Percentiles rank a stretch among this genome's conserved stretches.
Conservation (phyloP, 2,329 filamentous ascomycete species). For the Teratosphaeria nubilosa region DNA sequence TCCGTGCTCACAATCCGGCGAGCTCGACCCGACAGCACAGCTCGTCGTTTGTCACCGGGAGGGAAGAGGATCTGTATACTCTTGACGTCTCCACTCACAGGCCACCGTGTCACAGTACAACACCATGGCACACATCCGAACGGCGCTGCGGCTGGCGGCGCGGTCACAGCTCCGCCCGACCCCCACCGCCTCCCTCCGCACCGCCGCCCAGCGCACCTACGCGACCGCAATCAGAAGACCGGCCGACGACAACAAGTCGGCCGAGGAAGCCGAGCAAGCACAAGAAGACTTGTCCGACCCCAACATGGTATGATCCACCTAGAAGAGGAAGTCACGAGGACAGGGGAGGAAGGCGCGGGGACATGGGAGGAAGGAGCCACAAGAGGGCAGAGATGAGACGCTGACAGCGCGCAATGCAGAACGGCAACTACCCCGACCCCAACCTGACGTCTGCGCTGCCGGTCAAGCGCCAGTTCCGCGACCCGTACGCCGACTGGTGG, state of each 20-base stretch:
- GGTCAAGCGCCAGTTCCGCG: slow-evolving; percentile 83
- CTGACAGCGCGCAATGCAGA: slow-evolving; percentile 40
- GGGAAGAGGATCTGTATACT: not conserved
- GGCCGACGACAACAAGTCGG: slow-evolving; percentile 14
- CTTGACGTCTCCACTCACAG: not conserved
- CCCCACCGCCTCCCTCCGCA: slow-evolving; percentile 14
- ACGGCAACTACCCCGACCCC: slow-evolving; percentile 75
- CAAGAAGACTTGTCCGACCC: slow-evolving; percentile 21
- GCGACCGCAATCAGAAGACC: slow-evolving; percentile 8
- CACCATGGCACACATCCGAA: slow-evolving; percentile 19
- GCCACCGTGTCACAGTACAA: not conserved
- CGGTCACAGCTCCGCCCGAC: slow-evolving; percentile 13
- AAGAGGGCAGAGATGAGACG: not conserved
- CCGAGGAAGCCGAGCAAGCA: slow-evolving; percentile 17
- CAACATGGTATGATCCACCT: slow-evolving; percentile 19
- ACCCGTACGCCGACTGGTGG: slow-evolving; percentile 91
- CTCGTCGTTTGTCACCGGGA: not conserved
- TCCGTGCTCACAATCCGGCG: not conserved
- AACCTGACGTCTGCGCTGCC: slow-evolving; percentile 36
- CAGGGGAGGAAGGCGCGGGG: not conserved
- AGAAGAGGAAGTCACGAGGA: not conserved
- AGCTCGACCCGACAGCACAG: not conserved
- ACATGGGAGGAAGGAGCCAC: not conserved
- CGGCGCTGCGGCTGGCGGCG: slow-evolving; percentile 16
- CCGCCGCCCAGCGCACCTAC: slow-evolving; percentile 15